These are phyloP conservation scores for Claviceps capensis DNA, from an alignment of 2,329 filamentous ascomycete species.

Conservation along the genomic window DNA sequence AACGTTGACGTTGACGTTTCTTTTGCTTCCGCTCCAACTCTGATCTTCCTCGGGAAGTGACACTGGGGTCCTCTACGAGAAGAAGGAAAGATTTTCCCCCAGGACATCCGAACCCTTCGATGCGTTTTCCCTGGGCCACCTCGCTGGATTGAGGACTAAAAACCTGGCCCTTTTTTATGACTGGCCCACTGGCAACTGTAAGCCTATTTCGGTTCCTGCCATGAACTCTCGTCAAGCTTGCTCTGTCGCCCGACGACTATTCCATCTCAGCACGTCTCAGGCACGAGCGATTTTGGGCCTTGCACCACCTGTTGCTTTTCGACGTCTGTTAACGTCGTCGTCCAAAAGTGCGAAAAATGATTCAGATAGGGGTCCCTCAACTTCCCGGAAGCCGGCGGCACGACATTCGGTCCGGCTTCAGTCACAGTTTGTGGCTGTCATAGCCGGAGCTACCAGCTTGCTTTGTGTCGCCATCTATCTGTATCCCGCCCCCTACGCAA, in stretches of 20 bases:
- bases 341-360: neutral
- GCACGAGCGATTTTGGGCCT: neutral
- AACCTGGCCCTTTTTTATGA: neutral
- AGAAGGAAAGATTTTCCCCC: neutral
- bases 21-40: neutral
- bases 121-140: neutral
- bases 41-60: neutral
- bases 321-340: conserved; percentile 1
- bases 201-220: neutral
- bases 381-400: conserved; percentile 1
- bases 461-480: conserved; percentile 3
- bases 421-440: conserved; percentile 5
- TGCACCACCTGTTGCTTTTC: neutral
- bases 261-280: neutral
- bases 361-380: neutral
- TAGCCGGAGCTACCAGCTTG: conserved; percentile 5
- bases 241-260: conserved; percentile 7
- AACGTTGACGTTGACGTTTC: neutral
- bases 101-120: neutral
- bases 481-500: neutral
- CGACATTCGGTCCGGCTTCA: conserved; percentile 5
- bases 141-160: neutral
- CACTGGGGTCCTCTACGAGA: neutral
- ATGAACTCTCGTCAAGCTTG: conserved; percentile 8
- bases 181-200: neutral